Evolutionary conservation across 148 eudicot genomes (phyloP).

Genomic region (Dianthus caryophyllus): DNA sequence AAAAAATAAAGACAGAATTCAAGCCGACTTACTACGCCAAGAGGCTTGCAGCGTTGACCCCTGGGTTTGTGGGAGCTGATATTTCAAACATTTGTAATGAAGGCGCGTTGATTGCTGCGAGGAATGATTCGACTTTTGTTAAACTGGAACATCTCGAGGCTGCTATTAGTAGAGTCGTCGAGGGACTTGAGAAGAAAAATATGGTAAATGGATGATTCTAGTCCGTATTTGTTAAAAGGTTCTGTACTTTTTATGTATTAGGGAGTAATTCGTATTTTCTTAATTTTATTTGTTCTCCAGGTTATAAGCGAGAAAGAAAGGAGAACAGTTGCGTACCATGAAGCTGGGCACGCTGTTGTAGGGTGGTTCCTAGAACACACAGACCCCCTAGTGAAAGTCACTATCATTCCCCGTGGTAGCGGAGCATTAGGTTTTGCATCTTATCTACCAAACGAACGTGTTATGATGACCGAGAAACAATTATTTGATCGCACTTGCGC

Average conservation of each 20-base stretch:
- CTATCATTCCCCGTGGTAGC: constrained; percentile 87
- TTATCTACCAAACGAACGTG: constrained; percentile 79
- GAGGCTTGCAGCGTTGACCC: constrained; percentile 80
- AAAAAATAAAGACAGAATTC: constrained; percentile 67
- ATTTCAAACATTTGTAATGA: constrained; percentile 87
- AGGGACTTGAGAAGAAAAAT: constrained; percentile 86
- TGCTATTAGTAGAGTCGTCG: constrained; percentile 79
- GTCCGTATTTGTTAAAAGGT: no score
- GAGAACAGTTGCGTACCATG: constrained; percentile 81
- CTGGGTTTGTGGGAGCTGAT: constrained; percentile 93
- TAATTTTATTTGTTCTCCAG: constrained; percentile 27
- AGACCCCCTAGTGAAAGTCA: constrained; percentile 78
- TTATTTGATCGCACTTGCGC: constrained; percentile 88
- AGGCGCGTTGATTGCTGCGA: constrained; percentile 88
- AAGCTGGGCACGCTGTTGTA: constrained; percentile 82
- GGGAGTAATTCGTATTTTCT: not conserved
- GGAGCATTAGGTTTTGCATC: constrained; percentile 83
- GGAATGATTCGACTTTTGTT: constrained; percentile 42
- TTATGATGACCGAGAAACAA: constrained; percentile 89
- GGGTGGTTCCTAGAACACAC: constrained; percentile 91
- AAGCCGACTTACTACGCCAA: constrained; percentile 63
- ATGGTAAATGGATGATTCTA: constrained; percentile 37
- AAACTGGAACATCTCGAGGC: constrained; percentile 74
- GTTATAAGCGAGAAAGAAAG: constrained; percentile 80
- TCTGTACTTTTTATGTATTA: not conserved